Evolutionary conservation across 108 stramenopile genomes (phyloP).

Genomic region (Nitzschia putrida): DNA sequence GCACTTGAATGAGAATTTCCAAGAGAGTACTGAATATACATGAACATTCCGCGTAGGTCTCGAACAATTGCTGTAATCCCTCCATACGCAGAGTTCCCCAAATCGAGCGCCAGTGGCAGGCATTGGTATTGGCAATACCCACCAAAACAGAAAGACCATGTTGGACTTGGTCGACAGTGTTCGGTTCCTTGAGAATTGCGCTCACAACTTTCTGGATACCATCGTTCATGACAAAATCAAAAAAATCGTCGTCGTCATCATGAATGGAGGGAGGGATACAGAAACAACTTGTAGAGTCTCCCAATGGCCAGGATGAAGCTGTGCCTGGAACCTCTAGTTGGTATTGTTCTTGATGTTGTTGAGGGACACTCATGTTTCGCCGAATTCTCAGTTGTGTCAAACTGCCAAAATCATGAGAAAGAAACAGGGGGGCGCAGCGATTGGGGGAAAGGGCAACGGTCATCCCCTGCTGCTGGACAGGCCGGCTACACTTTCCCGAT

Average conservation of each 20-base stretch:
- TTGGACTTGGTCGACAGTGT: not conserved
- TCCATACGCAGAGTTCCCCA: slow-evolving; percentile 11
- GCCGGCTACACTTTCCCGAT: too few relatives aligned
- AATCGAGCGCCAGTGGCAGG: slow-evolving; percentile 14
- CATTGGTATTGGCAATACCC: slow-evolving; percentile 5
- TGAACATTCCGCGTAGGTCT: not conserved
- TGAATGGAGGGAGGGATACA: not conserved
- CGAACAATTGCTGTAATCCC: not conserved
- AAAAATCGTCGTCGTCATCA: not conserved
- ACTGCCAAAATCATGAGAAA: too few relatives aligned
- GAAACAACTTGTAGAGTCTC: too few relatives aligned
- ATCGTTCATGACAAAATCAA: slow-evolving; percentile 20
- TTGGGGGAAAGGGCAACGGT: too few relatives aligned
- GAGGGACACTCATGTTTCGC: too few relatives aligned
- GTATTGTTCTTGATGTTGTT: too few relatives aligned
- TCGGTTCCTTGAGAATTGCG: not conserved
- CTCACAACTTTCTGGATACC: slow-evolving; percentile 4
- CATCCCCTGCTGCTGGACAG: too few relatives aligned
- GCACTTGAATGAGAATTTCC: not conserved
- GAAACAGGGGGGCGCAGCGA: too few relatives aligned
- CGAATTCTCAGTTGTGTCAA: too few relatives aligned
- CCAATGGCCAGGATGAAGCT: too few relatives aligned
- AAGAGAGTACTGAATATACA: not conserved
- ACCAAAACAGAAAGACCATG: not conserved
- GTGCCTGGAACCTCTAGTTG: too few relatives aligned